Percentiles rank a stretch among this genome's conserved stretches.
Evolutionary conservation across 192 early-diverging fungal species (phyloP).

Genomic region (Coemansia sp.): DNA sequence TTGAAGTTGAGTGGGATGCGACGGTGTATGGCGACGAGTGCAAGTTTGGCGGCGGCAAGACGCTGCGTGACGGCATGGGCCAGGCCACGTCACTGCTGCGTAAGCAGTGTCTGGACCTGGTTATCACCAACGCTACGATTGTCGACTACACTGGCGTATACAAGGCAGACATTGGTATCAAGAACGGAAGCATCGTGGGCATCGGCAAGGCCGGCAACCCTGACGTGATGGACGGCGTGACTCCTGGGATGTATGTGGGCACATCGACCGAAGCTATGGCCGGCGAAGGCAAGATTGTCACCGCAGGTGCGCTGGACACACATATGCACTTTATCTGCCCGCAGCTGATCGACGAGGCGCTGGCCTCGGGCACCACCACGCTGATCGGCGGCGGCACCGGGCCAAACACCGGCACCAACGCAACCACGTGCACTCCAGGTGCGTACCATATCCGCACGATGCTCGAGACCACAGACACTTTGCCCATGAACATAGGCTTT

Average conservation of each 20-base stretch:
- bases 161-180: slow-evolving; percentile 97
- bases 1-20: slow-evolving; percentile 85
- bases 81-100: slow-evolving; percentile 66
- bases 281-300: slow-evolving; percentile 88
- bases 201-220: slow-evolving; percentile 99
- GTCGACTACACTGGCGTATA: slow-evolving; percentile 93
- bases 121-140: slow-evolving; percentile 92
- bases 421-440: slow-evolving; percentile 94
- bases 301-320: slow-evolving; percentile 89
- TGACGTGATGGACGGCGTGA: slow-evolving; percentile 92
- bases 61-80: slow-evolving; percentile 95
- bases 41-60: slow-evolving; percentile 96
- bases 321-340: slow-evolving; percentile 98
- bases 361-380: slow-evolving; percentile 78
- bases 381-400: slow-evolving; percentile 90
- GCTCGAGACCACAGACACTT: slow-evolving; percentile 82
- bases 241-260: slow-evolving; percentile 85
- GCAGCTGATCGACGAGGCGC: slow-evolving; percentile 80
- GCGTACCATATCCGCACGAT: slow-evolving; percentile 80
- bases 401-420: slow-evolving; percentile 94
- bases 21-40: slow-evolving; percentile 93
- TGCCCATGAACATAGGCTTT: slow-evolving; percentile 91
- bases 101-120: slow-evolving; percentile 80
- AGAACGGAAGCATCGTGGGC: slow-evolving; percentile 77
- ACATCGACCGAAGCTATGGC: slow-evolving; percentile 87